Conservation (phyloP, 768 basidiomycete genomes). For the Floccularia luteovirens region DNA sequence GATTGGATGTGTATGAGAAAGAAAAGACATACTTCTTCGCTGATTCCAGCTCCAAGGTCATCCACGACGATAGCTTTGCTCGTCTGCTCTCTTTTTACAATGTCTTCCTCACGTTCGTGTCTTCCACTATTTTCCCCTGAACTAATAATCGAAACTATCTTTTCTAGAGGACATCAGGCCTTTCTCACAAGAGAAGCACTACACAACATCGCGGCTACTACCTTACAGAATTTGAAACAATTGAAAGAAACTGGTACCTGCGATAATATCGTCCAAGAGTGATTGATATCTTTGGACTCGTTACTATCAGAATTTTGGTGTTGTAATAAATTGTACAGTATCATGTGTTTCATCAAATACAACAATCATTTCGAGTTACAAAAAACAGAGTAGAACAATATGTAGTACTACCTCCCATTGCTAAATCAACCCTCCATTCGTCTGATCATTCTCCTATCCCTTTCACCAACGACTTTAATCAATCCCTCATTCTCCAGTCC, state of each 20-base stretch:
- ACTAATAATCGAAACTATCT: neutral
- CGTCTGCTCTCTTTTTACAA: conserved; percentile 39
- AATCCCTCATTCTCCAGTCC: conserved; percentile 79
- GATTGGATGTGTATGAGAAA: conserved; percentile 34
- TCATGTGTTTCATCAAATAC: too few relatives aligned
- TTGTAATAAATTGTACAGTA: too few relatives aligned
- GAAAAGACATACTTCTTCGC: conserved; percentile 35
- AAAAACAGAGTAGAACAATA: too few relatives aligned
- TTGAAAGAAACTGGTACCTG: conserved; percentile 23
- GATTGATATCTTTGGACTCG: too few relatives aligned
- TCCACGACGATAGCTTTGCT: conserved; percentile 34
- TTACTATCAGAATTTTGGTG: too few relatives aligned
- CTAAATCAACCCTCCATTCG: conserved; percentile 38
- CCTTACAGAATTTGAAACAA: conserved; percentile 25
- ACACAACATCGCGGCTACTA: conserved; percentile 30
- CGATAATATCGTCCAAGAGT: conserved; percentile 16
- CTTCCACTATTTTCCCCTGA: neutral
- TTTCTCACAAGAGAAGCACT: conserved; percentile 33
- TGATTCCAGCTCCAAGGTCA: conserved; percentile 33
- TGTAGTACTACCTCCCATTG: too few relatives aligned
- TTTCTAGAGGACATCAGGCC: conserved; percentile 32
- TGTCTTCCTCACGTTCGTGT: conserved; percentile 32
- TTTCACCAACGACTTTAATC: conserved; percentile 81
- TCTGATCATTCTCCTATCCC: conserved; percentile 77
- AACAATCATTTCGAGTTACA: too few relatives aligned